Percentiles rank a stretch among this genome's conserved stretches.
Conservation (phyloP, 768 basidiomycete genomes). For the Mycena maculata region DNA sequence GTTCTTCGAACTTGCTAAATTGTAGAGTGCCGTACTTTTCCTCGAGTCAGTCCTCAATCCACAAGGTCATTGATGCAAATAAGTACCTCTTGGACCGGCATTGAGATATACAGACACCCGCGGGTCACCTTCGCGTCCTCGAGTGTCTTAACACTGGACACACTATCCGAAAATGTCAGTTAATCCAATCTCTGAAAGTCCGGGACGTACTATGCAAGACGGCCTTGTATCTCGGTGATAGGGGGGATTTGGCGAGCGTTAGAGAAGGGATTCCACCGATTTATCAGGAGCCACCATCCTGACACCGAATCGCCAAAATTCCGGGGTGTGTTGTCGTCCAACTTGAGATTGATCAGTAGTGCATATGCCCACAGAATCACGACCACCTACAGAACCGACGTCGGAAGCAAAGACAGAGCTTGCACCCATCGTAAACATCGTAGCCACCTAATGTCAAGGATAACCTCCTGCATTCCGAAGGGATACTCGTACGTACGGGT, state of each 20-base stretch:
- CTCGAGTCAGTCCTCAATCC: neutral
- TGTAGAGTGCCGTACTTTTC: constrained; percentile 88
- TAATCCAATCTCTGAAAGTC: neutral
- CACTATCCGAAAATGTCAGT: constrained; percentile 58
- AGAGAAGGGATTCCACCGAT: constrained; percentile 93
- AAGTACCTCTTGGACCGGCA: constrained; percentile 92
- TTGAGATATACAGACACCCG: constrained; percentile 90
- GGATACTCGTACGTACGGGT: constrained; percentile 64
- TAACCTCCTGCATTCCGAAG: neutral
- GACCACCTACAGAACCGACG: constrained; percentile 80
- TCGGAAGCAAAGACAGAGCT: constrained; percentile 92
- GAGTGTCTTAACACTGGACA: constrained; percentile 93
- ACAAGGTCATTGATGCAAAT: neutral
- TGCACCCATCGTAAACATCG: constrained; percentile 94
- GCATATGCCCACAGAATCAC: neutral
- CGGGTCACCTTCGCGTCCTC: constrained; percentile 94
- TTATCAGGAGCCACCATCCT: constrained; percentile 95
- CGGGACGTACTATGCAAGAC: constrained; percentile 88
- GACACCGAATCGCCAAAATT: constrained; percentile 96
- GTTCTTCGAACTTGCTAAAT: constrained; percentile 90
- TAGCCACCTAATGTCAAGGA: constrained; percentile 71
- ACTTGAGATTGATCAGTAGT: constrained; percentile 49
- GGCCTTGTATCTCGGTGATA: constrained; percentile 93
- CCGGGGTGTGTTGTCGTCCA: constrained; percentile 95
- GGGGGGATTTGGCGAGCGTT: constrained; percentile 81